Conservation (phyloP, 179 eudicot genomes). For the Beta lomatogona region DNA sequence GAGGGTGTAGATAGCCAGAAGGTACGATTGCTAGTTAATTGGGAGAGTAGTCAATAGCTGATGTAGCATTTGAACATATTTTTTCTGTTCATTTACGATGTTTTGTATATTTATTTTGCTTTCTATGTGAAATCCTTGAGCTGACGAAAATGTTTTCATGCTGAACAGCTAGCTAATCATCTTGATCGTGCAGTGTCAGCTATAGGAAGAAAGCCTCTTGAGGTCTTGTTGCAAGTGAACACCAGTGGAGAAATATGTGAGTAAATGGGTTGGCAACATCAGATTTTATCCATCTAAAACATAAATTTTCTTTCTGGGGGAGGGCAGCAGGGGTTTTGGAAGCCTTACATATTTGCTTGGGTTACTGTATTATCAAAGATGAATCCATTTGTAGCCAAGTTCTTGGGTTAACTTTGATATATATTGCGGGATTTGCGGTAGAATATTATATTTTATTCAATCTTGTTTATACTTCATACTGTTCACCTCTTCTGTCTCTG, state of each 20-base stretch:
- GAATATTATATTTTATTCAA: not conserved
- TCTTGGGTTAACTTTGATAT: not conserved
- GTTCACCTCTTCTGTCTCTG: not conserved
- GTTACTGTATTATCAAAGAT: not conserved
- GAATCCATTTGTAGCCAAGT: not conserved
- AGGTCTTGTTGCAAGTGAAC: constrained; percentile 88
- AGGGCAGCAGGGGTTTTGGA: not conserved
- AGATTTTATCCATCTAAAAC: not conserved
- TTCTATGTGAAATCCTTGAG: not conserved
- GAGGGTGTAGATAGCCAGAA: constrained; percentile 92
- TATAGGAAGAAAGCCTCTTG: constrained; percentile 83
- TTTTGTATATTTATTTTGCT: not conserved
- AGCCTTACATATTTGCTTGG: not conserved
- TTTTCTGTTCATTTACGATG: not conserved
- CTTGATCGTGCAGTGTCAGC: constrained; percentile 78
- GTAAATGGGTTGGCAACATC: constrained; percentile 22
- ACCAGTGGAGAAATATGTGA: constrained; percentile 97
- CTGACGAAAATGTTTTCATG: constrained; percentile 8
- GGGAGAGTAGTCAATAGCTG: constrained; percentile 8
- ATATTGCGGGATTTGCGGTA: not conserved
- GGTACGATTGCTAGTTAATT: constrained; percentile 41
- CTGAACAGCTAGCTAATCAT: constrained; percentile 74
- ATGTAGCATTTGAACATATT: constrained; percentile 1
- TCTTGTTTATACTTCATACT: not conserved
- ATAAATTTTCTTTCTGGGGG: not conserved